Percentiles rank a stretch among this genome's conserved stretches.
Evolutionary conservation across 2,329 filamentous ascomycete species (phyloP).

Genomic region (Exophiala aquamarina): DNA sequence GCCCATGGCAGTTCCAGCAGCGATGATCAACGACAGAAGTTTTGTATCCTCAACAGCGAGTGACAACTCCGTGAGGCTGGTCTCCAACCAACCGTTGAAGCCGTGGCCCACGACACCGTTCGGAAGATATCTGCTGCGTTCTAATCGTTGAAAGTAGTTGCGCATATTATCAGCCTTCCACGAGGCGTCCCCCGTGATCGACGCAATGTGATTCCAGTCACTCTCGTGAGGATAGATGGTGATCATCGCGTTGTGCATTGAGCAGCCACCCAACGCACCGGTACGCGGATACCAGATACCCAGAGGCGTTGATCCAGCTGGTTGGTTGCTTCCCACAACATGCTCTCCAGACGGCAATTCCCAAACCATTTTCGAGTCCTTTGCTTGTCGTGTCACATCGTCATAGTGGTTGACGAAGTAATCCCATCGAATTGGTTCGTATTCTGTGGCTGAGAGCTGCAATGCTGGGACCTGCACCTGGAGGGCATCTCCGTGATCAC

Average conservation of each 20-base stretch:
- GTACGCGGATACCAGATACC: conserved; percentile 61
- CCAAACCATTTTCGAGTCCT: conserved; percentile 41
- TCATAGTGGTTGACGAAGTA: conserved; percentile 38
- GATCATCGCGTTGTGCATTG: conserved; percentile 62
- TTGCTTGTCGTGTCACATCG: conserved; percentile 31
- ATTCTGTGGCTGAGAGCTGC: conserved; percentile 32
- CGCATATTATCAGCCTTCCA: conserved; percentile 62
- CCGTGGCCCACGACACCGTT: conserved; percentile 51
- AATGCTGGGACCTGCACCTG: conserved; percentile 35
- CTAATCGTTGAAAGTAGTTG: conserved; percentile 54
- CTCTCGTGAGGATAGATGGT: conserved; percentile 58
- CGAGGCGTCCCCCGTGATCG: conserved; percentile 59
- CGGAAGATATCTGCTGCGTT: conserved; percentile 55
- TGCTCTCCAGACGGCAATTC: conserved; percentile 47
- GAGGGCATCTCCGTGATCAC: conserved; percentile 34
- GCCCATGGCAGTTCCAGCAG: conserved; percentile 54
- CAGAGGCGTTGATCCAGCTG: conserved; percentile 50
- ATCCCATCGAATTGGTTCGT: conserved; percentile 34
- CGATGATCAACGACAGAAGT: conserved; percentile 53
- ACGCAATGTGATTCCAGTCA: conserved; percentile 60
- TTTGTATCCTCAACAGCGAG: conserved; percentile 55
- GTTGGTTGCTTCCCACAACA: conserved; percentile 57
- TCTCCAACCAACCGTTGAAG: conserved; percentile 57
- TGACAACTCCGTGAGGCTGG: conserved; percentile 50
- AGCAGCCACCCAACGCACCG: conserved; percentile 58